Percentiles rank a stretch among this genome's conserved stretches.
Conservation (phyloP, 192 early-diverging fungal species). For the Pilobolus umbonatus region DNA sequence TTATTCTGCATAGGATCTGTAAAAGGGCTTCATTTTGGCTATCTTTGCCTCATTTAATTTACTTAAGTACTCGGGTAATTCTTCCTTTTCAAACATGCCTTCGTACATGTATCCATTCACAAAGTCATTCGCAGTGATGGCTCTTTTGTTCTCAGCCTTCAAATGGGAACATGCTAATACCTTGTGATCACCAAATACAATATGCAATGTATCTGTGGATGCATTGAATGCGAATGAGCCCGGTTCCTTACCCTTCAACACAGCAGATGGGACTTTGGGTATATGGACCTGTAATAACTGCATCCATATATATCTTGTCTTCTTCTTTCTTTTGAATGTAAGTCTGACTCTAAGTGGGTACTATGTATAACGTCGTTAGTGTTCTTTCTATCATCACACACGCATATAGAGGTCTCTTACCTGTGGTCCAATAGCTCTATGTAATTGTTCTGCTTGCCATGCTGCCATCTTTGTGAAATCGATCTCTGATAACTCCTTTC, state of each 20-base stretch:
- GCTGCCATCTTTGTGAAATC: constrained; percentile 59
- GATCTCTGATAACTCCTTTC: constrained; percentile 49
- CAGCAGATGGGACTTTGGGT: constrained; percentile 23
- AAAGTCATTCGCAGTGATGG: constrained; percentile 55
- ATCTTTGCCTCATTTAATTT: neutral
- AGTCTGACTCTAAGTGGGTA: no score
- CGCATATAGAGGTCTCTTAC: constrained; percentile 37
- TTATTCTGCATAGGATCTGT: no score
- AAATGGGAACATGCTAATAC: constrained; percentile 45
- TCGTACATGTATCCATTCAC: constrained; percentile 58
- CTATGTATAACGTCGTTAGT: neutral
- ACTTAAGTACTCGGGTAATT: neutral
- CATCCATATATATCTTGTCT: constrained; percentile 11
- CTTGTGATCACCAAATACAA: constrained; percentile 48
- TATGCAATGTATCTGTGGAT: constrained; percentile 31
- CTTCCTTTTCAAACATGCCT: neutral
- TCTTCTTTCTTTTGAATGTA: no score
- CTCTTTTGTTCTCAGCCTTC: constrained; percentile 59
- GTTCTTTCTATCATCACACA: constrained; percentile 1
- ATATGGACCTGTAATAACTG: constrained; percentile 39
- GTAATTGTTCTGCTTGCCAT: constrained; percentile 54
- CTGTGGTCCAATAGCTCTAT: constrained; percentile 72
- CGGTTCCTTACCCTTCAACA: constrained; percentile 1
- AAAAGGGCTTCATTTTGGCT: neutral
- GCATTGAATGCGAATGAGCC: constrained; percentile 41